Percentiles rank a stretch among this genome's conserved stretches.
These are phyloP conservation scores for Neoboletus subvelutipes DNA, from an alignment of 768 basidiomycete species.

Conservation along the genomic window DNA sequence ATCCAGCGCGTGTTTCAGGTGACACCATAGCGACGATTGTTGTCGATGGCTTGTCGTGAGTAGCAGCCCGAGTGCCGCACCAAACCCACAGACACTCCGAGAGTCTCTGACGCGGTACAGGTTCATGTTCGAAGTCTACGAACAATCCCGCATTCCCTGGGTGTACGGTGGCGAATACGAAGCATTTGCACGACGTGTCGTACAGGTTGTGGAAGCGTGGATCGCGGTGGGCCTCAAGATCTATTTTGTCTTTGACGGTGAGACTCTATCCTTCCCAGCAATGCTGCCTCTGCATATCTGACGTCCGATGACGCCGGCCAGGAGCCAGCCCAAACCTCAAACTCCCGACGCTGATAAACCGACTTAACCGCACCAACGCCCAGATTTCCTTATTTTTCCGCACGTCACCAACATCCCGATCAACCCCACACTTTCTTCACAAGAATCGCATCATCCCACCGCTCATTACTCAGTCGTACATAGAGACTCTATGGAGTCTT, in stretches of 20 bases:
- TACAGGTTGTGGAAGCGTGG: conserved; percentile 62
- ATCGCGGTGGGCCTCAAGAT: conserved; percentile 60
- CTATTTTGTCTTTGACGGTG: conserved; percentile 84
- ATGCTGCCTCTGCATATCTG: conserved; percentile 2
- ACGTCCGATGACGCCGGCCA: conserved; percentile 29
- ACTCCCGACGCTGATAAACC: conserved; percentile 63
- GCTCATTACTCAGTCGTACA: conserved; percentile 54
- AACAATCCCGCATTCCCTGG: conserved; percentile 67
- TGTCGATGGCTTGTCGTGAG: conserved; percentile 88
- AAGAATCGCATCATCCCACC: conserved; percentile 76
- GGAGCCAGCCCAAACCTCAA: conserved; percentile 71
- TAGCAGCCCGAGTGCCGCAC: conserved; percentile 19
- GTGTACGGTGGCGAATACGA: conserved; percentile 83
- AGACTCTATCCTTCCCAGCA: conserved; percentile 20
- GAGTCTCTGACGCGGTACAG: conserved; percentile 37
- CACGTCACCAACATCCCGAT: conserved; percentile 65
- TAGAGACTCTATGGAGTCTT: conserved; percentile 51
- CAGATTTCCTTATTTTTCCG: conserved; percentile 71
- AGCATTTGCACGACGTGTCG: conserved; percentile 50
- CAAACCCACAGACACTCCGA: conserved; percentile 9
- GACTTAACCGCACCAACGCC: conserved; percentile 56
- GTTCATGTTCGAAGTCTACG: conserved; percentile 71
- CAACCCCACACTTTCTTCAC: conserved; percentile 62
- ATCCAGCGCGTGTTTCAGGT: background rate
- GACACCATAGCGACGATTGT: conserved; percentile 48